Conservation (phyloP, 2,329 filamentous ascomycete species). For the Pestalotiopsis sp. region DNA sequence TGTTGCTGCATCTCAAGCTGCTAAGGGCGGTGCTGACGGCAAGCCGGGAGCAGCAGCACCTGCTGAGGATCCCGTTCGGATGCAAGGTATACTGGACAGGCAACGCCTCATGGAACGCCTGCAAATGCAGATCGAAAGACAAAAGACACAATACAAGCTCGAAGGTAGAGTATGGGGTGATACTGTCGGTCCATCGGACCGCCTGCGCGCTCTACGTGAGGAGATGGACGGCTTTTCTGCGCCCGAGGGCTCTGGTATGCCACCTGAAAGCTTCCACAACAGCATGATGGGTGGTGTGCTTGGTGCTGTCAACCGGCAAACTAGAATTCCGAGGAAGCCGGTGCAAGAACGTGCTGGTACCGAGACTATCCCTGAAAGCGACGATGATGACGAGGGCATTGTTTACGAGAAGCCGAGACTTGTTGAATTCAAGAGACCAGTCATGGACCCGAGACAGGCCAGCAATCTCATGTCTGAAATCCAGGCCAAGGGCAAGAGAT, state of each 20-base stretch:
- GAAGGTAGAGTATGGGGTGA: slow-evolving; percentile 92
- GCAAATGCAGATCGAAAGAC: slow-evolving; percentile 92
- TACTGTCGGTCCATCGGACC: slow-evolving; percentile 82
- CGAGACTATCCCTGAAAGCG: slow-evolving; percentile 27
- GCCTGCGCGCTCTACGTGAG: slow-evolving; percentile 87
- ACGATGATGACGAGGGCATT: slow-evolving; percentile 61
- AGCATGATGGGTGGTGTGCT: slow-evolving; percentile 73
- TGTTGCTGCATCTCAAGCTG: slow-evolving; percentile 84
- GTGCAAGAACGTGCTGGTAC: slow-evolving; percentile 37
- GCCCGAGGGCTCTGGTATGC: slow-evolving; percentile 52
- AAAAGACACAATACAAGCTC: slow-evolving; percentile 97
- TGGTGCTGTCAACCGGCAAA: slow-evolving; percentile 68
- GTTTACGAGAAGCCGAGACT: slow-evolving; percentile 80
- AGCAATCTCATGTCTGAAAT: slow-evolving; percentile 72
- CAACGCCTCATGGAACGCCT: slow-evolving; percentile 91
- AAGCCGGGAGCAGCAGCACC: slow-evolving; percentile 46
- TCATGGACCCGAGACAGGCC: slow-evolving; percentile 65
- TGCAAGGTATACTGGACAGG: slow-evolving; percentile 92
- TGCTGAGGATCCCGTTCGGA: slow-evolving; percentile 71
- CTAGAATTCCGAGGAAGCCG: slow-evolving; percentile 59
- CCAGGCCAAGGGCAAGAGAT: slow-evolving; percentile 72
- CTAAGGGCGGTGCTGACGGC: slow-evolving; percentile 54
- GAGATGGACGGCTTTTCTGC: slow-evolving; percentile 77
- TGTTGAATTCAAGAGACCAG: slow-evolving; percentile 76
- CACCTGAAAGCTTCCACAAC: slow-evolving; percentile 67